Conservation (phyloP, 1,284 basidiomycete genomes). For the Schizophyllum amplum region DNA sequence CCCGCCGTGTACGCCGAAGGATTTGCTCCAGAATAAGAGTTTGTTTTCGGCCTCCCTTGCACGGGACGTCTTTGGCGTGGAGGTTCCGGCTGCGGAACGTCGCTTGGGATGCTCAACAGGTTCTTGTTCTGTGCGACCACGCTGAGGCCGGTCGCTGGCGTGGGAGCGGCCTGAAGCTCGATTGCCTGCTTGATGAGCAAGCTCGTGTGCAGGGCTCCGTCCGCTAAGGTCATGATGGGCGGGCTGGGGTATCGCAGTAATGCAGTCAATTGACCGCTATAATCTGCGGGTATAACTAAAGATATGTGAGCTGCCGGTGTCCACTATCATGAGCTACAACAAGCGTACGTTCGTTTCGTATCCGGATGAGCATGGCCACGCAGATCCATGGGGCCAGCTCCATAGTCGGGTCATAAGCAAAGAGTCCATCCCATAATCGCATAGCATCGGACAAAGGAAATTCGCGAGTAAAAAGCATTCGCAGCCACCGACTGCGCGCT, state of each 20-base stretch:
- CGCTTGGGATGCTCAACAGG: slow-evolving; percentile 60
- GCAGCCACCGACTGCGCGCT: slow-evolving; percentile 72
- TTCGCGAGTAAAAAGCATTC: slow-evolving; percentile 86
- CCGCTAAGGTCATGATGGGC: slow-evolving; percentile 17
- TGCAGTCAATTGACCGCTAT: slow-evolving; percentile 73
- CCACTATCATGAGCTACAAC: not conserved
- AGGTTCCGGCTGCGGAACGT: slow-evolving; percentile 47
- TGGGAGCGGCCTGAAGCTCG: slow-evolving; percentile 67
- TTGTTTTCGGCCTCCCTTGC: slow-evolving; percentile 13
- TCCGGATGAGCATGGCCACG: slow-evolving; percentile 87
- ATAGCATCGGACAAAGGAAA: slow-evolving; percentile 70
- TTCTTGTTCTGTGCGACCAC: slow-evolving; percentile 77
- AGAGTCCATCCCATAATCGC: slow-evolving; percentile 86
- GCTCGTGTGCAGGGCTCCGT: slow-evolving; percentile 44
- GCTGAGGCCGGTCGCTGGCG: slow-evolving; percentile 63
- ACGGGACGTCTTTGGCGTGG: slow-evolving; percentile 30
- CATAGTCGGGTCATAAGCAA: slow-evolving; percentile 72
- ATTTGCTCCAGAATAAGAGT: not conserved
- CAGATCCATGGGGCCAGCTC: slow-evolving; percentile 78
- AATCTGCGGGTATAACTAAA: slow-evolving; percentile 79
- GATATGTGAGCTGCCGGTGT: slow-evolving; percentile 9
- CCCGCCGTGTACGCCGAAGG: slow-evolving; percentile 3
- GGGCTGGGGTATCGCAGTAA: slow-evolving; percentile 78
- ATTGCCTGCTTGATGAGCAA: slow-evolving; percentile 80
- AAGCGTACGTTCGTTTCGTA: slow-evolving; percentile 73